These are phyloP conservation scores for Turritis glabra DNA, from an alignment of 345 rosid species.

Conservation along the genomic window DNA sequence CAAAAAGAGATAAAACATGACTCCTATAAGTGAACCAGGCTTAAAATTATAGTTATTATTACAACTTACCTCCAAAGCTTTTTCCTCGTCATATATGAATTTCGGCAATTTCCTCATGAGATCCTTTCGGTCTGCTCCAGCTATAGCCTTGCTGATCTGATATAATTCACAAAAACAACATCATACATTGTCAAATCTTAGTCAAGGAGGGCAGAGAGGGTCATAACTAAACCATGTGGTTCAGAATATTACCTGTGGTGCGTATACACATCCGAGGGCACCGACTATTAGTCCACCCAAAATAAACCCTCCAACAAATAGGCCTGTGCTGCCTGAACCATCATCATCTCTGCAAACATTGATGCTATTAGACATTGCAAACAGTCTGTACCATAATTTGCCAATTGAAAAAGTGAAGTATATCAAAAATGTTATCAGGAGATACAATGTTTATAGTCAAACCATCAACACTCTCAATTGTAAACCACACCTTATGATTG, in stretches of 20 bases:
- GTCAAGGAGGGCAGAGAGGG: neutral
- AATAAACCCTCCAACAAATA: slow-evolving; percentile 89
- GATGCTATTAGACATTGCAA: slow-evolving; percentile 13
- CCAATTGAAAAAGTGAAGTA: neutral
- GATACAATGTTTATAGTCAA: neutral
- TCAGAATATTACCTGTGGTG: slow-evolving; percentile 72
- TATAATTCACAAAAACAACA: neutral
- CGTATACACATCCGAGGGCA: slow-evolving; percentile 92
- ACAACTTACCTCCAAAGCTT: slow-evolving; percentile 76
- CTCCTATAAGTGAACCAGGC: neutral
- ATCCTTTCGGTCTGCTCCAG: slow-evolving; percentile 79
- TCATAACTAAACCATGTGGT: slow-evolving; percentile 19
- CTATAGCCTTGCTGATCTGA: slow-evolving; percentile 83
- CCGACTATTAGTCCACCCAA: slow-evolving; percentile 88
- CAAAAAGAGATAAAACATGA: neutral
- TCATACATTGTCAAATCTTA: neutral
- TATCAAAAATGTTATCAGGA: neutral
- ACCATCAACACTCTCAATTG: neutral
- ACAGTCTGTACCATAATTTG: neutral
- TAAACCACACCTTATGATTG: neutral
- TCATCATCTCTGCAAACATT: slow-evolving; percentile 60
- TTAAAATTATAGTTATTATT: neutral
- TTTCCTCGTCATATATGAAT: slow-evolving; percentile 97
- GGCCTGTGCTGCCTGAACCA: slow-evolving; percentile 53
- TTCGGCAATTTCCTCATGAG: slow-evolving; percentile 93